Base-by-base conservation (phyloP, 208 protist genomes). In the Trypanosoma rangeli region DNA sequence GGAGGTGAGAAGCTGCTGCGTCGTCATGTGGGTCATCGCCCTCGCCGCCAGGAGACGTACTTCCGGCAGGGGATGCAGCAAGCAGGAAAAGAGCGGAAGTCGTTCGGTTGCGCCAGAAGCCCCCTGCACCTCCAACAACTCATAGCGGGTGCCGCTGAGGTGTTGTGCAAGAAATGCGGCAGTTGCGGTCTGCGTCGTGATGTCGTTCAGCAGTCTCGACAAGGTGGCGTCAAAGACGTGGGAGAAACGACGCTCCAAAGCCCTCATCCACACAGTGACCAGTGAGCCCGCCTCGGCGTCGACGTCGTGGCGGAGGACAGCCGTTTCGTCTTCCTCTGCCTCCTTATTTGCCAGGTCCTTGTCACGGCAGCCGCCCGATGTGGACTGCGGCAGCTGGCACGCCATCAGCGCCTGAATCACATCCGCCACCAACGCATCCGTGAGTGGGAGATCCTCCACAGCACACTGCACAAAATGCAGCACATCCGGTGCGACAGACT, bases 31-130 rank as follows among this genome's bases (percentile, higher is more conserved):
- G 28, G 70, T 52, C 53, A 95, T 61, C 29, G 78, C 76, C 55
- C 68, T 64, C 16, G 82, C 80, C 7, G 82, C 90, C 54, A 89
- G 37, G 49, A 71, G 69, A 9, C 87, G 85, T 61, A 94, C 86
- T 63, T 85, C 83, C 0, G 84, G 63, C 44, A 87, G 68, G 28
- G 86, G 76, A 74, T 96, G 90, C 24, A 94, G 69, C 35, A 96
- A 70, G 64, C 90, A 96, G 0, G 88, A 78, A 54, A 94, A 94
- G 12, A 96, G 75, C 16, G 90, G 90, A 62, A 96, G 76, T 35
- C 75, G 78, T 68, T 85, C 82, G 18, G 64, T 68, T 16, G 20
- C 39, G 37, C 63, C 68, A 50, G 52, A 66, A 46, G 39, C 18
- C 53, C 62, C 59, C 31, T 61, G 31, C 39, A 95, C 82, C 42